Conservation (phyloP, 2,329 filamentous ascomycete species). For the Botryotinia globosa region DNA sequence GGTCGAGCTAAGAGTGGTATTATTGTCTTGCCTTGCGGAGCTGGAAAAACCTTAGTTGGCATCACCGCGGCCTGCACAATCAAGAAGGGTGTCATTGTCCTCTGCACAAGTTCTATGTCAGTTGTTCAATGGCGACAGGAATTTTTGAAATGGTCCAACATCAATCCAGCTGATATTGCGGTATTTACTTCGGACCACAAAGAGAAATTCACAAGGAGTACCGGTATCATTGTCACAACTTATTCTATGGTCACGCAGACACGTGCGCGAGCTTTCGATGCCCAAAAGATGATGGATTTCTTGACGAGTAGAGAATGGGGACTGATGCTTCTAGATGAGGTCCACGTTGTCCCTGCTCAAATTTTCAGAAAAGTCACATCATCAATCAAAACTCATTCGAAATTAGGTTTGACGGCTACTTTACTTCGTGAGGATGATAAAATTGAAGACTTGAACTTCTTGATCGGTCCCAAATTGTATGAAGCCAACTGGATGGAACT, state of each 20-base stretch:
- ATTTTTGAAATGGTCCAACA: slow-evolving; percentile 99
- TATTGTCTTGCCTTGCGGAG: slow-evolving; percentile 93
- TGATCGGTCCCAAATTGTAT: slow-evolving; percentile 96
- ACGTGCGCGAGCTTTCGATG: slow-evolving; percentile 82
- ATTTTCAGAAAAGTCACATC: slow-evolving; percentile 95
- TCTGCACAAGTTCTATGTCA: slow-evolving; percentile 97
- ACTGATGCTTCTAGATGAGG: slow-evolving; percentile 93
- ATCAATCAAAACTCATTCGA: slow-evolving; percentile 90
- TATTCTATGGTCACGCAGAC: slow-evolving; percentile 99
- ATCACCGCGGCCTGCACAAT: slow-evolving; percentile 97
- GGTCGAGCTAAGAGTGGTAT: slow-evolving; percentile 95
- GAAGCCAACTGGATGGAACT: slow-evolving; percentile 99
- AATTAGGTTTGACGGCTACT: slow-evolving; percentile 90
- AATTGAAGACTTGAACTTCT: slow-evolving; percentile 93
- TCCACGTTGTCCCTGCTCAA: slow-evolving; percentile 94
- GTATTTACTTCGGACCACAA: slow-evolving; percentile 96
- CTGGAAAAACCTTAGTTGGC: slow-evolving; percentile 96
- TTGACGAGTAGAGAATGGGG: slow-evolving; percentile 90
- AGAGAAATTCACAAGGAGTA: slow-evolving; percentile 78
- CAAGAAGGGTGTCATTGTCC: slow-evolving; percentile 91
- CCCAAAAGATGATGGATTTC: slow-evolving; percentile 97
- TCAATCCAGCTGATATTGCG: slow-evolving; percentile 87
- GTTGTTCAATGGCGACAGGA: slow-evolving; percentile 96
- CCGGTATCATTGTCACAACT: slow-evolving; percentile 94
- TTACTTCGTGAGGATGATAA: slow-evolving; percentile 96